Evolutionary conservation across 179 eudicot species (phyloP).

Genomic region (Drosera spatulata): DNA sequence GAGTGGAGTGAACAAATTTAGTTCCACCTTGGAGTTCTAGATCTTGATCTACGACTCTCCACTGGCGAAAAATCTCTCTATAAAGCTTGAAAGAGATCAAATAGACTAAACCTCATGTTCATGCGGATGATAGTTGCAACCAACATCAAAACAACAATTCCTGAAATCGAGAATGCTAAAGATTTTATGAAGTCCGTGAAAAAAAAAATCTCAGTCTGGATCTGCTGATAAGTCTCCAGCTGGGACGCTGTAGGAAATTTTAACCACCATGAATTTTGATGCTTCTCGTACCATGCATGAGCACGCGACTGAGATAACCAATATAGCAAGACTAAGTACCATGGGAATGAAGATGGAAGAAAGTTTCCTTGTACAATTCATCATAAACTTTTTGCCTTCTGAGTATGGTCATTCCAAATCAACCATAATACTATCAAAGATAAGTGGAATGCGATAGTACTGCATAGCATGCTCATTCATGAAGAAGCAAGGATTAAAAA

Average conservation of each 20-base stretch:
- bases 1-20: too few relatives aligned
- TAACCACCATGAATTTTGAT: constrained; percentile 17
- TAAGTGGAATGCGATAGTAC: constrained; percentile 9
- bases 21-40: too few relatives aligned
- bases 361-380: constrained; percentile 6
- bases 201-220: constrained; percentile 8
- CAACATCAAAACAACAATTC: background rate
- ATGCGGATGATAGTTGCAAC: constrained; percentile 10
- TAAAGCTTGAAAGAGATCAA: constrained; percentile 5
- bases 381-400: too few relatives aligned
- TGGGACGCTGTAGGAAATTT: constrained; percentile 9
- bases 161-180: constrained; percentile 12
- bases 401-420: too few relatives aligned
- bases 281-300: constrained; percentile 14
- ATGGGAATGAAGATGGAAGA: constrained; percentile 17
- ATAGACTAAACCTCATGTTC: constrained; percentile 8
- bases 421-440: too few relatives aligned
- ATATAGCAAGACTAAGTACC: constrained; percentile 10
- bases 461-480: constrained; percentile 3
- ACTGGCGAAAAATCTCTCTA: background rate
- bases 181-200: constrained; percentile 12
- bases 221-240: constrained; percentile 19
- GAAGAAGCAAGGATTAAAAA: constrained; percentile 8
- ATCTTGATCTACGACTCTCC: too few relatives aligned
- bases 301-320: constrained; percentile 10